Base-by-base conservation (phyloP, 2,329 filamentous ascomycete species). In the Cyphellophora europaea region DNA sequence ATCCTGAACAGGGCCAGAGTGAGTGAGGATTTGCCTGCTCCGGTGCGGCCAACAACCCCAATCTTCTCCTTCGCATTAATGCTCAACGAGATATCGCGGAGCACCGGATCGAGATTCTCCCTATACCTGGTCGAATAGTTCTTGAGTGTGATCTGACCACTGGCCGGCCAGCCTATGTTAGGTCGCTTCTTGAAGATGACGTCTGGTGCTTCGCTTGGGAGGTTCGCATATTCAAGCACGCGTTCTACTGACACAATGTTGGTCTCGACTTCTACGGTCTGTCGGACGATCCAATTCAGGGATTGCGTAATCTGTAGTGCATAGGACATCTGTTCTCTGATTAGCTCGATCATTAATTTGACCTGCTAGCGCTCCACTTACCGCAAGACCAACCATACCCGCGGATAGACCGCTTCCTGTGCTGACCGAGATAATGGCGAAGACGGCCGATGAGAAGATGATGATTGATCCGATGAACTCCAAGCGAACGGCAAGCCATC, bases 231-330 rank as follows among this genome's bases (percentile, higher is more conserved):
- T 61, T 98, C 93, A 32, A 98, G 77, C 31, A 98, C 88, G 53
- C 91, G 82, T 70, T 98, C 91, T 23, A 98, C 91, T 6, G 89
- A 94, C 30, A 98, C 89, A 53, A 98, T 98, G 61, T 98, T 98
- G n/a, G 89, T 96, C 69, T 98, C 93, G n/a, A 98, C 91, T 61
- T 98, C 93, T 19, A 98, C 91, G 0, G 88, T 95, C 63, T 98
- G 91, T 40, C 93, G 79, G 33, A 98, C 91, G 53, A 98, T 95
- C 91, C 91, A 98, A 67, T 96, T 98, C 52, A 98, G 73, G 21
- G 88, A 94, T 48, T 89, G 84, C 2, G 91, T 98, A 54, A 98
- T 96, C 64, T 95, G 86, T 44, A 98, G 72, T 25, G 88, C 91
- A 62, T 96, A 95, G 30, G 89, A 94, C 87, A 98, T 94, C 44